Evolutionary conservation across 495 filamentous ascomycete species (phyloP), one percentile per base, ranked within the genome.

Genomic region (Xylaria scruposa): DNA sequence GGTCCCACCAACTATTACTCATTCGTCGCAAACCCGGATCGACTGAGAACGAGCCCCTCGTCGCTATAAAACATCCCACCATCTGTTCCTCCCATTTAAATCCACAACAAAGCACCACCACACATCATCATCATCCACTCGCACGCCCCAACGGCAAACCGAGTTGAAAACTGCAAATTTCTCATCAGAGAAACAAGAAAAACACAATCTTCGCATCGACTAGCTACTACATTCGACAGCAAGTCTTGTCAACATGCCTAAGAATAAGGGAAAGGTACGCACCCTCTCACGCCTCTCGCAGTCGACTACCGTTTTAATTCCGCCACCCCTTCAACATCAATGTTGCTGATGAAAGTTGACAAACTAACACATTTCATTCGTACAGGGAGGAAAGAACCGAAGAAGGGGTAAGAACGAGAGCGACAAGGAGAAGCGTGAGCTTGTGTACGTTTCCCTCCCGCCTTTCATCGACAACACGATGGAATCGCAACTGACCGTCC

Each of bases 341-440:
- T 44, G 42, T 44, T 64, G 49, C 62, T 64, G 36, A 59, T 44
- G 56, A 15, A 36, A 4, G 31, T 60, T 58, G 36, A 68, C 31
- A 26, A 40, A 65, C 61, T 72, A 42, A 68, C 46, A 29, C 24
- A 3, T 67, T 42, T 62, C 49, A 61, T 74, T 44, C 49, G 19
- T 12, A 84, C 77, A 98, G 93, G 96, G 96, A 82, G 96, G 96
- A 88, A 99, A 98, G 89, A 99, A 99, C 85, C 87, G 96, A 81
- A 90, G 96, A 86, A 91, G 96, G 84, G 96, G 96, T 84, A 99
- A 98, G 93, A 99, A 99, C 89, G 96, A 99, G 88, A 98, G 98
- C 88, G 84, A 86, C 87, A 97, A 97, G 79, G 95, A 98, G 87
- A 98, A 98, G 90, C 96, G 96, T 80, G 96, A 99, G 84, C 89